phyloP scores from a whole-genome alignment of 1,284 basidiomycete genomes.

The Tilletia setariae region DNA sequence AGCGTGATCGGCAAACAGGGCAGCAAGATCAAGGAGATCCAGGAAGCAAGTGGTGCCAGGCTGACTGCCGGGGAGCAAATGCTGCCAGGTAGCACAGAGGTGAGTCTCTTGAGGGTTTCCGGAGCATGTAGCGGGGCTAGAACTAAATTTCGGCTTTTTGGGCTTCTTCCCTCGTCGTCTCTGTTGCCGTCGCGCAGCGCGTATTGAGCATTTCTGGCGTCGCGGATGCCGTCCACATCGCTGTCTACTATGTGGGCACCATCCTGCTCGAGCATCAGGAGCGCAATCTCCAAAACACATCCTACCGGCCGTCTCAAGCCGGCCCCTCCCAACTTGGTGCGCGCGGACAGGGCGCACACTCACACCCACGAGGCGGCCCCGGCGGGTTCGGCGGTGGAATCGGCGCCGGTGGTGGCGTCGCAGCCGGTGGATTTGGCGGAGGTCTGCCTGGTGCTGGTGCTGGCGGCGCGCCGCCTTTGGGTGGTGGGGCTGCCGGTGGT shows the following conservation, averaged over 20 bases:
- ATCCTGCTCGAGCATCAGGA: constrained; percentile 94
- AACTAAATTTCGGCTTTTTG: too few species aligned
- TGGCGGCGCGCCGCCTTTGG: constrained; percentile 1
- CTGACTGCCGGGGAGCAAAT: constrained; percentile 96
- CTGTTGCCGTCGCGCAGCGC: too few species aligned
- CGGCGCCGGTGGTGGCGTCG: constrained; percentile 28
- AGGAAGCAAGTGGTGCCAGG: constrained; percentile 93
- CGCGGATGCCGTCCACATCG: constrained; percentile 99
- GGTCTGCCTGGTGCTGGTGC: constrained; percentile 15
- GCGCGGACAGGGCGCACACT: constrained; percentile 3
- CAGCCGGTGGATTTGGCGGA: constrained; percentile 19
- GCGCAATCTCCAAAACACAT: constrained; percentile 50
- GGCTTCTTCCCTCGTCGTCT: too few species aligned
- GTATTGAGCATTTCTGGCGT: constrained; percentile 96
- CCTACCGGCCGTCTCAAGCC: constrained; percentile 50
- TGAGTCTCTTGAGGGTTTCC: not conserved
- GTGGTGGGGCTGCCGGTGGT: constrained; percentile 27
- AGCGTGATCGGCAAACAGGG: constrained; percentile 97
- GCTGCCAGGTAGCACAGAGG: constrained; percentile 96
- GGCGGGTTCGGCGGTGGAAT: constrained; percentile 6
- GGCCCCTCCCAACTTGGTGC: constrained; percentile 9
- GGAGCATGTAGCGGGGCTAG: not conserved
- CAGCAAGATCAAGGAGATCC: constrained; percentile 98
- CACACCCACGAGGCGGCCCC: constrained; percentile 5
- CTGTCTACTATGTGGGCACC: constrained; percentile 96